phyloP scores from a whole-genome alignment of 768 basidiomycete species.

The Xerocomellus intermedius region DNA sequence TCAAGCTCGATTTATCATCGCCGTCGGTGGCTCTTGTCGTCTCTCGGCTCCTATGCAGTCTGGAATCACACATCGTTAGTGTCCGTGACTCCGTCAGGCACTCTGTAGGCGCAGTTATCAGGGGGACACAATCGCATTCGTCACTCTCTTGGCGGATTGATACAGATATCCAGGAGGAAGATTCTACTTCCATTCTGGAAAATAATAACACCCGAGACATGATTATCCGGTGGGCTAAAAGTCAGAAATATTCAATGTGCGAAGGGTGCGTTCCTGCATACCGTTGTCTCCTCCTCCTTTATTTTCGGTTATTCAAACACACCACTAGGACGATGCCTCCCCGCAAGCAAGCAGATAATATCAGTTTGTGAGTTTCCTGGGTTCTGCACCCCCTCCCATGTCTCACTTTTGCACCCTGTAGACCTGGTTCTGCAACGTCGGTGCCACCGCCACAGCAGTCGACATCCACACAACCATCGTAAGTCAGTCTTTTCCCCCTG shows the following conservation, averaged over 20 bases:
- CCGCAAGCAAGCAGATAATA: background rate
- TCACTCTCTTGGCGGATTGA: slow-evolving; percentile 9
- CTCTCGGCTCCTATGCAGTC: background rate
- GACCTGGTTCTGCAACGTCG: background rate
- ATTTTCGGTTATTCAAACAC: background rate
- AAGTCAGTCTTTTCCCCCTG: background rate
- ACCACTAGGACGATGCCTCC: background rate
- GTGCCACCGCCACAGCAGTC: background rate
- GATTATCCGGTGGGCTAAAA: slow-evolving; percentile 1
- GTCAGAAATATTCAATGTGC: background rate
- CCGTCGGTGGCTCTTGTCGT: background rate
- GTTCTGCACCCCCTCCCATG: no score
- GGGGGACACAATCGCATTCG: background rate
- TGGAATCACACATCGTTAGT: background rate
- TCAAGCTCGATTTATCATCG: slow-evolving; percentile 1
- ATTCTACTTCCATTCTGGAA: background rate
- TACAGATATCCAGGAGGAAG: background rate
- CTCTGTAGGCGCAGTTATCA: background rate
- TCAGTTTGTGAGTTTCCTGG: background rate
- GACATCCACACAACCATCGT: slow-evolving; percentile 1
- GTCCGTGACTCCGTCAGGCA: background rate
- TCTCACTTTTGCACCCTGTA: background rate
- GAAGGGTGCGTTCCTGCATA: background rate
- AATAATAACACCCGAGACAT: background rate
- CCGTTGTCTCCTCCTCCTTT: background rate